Base-by-base conservation (phyloP, 176 grass and related monocot species). In the Zoysia pacifica region DNA sequence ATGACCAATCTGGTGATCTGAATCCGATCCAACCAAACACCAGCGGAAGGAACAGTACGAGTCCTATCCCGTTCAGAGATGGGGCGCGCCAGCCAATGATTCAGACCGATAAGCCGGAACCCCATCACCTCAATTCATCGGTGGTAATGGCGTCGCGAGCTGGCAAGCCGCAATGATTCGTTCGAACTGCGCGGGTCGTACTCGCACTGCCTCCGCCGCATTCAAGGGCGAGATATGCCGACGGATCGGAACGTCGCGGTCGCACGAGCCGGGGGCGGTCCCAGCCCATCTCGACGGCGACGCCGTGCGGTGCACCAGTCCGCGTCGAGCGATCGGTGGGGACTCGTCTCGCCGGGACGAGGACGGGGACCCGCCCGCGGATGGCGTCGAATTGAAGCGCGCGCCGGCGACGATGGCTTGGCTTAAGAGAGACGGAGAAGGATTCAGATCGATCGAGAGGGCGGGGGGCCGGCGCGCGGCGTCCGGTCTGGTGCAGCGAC, bases 151-250 rank as follows among this genome's bases (percentile, higher is more conserved):
- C 48, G 66, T 14, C 65, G 59, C 69, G 44, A 47, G 53, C 58
- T 84, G 82, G 82, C 82, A 55, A 40, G 63, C 16, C 2, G n/a
- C 85, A 70, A 76, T 65, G 85, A 76, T 87, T 76, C 28, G 18
- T 13, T 0, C 15, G 51, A 73, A 6, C 28, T 28, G 28, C 28
- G 28, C 6, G 8, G 36, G 59, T 40, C 42, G 61, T 54, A 50
- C 67, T 44, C n/a, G 8, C 61, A 46, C 60, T 28, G 28, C 28
- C 28, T 28, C 28, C 20, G 48, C 68, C 28, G 36, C 65, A 48
- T 56, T 87, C 1, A 87, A 36, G 47, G 64, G 39, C 19, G 48
- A 36, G 71, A 44, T 63, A 38, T 13, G 70, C 49, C 48, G 75
- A 85, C 65, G 7, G 20, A 46, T 72, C 28, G 43, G 42, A 40